Evolutionary conservation across 164 flowering plant genomes (phyloP), one percentile per base, ranked within the genome.

Genomic region (Pachysandra terminalis): DNA sequence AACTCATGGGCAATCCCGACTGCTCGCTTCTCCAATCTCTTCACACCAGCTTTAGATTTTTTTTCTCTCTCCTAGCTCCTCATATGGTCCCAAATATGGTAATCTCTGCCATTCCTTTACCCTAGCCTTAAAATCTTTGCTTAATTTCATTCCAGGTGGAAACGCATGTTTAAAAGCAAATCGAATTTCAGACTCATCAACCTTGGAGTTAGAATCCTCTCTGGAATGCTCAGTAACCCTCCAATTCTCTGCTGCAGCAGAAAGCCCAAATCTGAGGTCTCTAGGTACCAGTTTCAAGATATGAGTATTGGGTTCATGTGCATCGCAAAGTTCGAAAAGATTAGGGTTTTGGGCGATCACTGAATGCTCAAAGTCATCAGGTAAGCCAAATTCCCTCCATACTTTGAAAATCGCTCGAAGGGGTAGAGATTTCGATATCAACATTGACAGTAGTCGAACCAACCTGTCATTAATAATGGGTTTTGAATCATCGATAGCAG

Each of bases 301-400:
- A 71, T 95, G 97, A 21, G 94, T 92, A 64, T 85, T 89, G n/a
- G 81, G 87, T 67, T 90, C 98, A 67, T 82, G 64, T 5, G 75
- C 85, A 66, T 81, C 85, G 40, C 51, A 62, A 23, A 89, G 85
- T 2, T 54, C 3, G 64, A 95, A 95, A 62, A 92, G 8, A 9
- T 79, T 37, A 12, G 86, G 65, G 71, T 89, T 85, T 70, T 63
- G 64, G 6, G 73, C 53, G 5, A 92, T 85, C 24, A 89, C 82
- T 21, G 90, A 86, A 59, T 87, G 86, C 78, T 95, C 99, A 51
- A 90, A 93, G 64, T 92, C 91, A 55, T 95, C 95, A 3, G 97
- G 99, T 14, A 95, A 80, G 26, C 98, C 97, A 16, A 95, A 74
- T 67, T 92, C 99, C 71, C 91, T 86, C 96, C 94, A 92, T 5